phyloP scores from a whole-genome alignment of 805 yeast species.

The Starmerella potacharoeniae region DNA sequence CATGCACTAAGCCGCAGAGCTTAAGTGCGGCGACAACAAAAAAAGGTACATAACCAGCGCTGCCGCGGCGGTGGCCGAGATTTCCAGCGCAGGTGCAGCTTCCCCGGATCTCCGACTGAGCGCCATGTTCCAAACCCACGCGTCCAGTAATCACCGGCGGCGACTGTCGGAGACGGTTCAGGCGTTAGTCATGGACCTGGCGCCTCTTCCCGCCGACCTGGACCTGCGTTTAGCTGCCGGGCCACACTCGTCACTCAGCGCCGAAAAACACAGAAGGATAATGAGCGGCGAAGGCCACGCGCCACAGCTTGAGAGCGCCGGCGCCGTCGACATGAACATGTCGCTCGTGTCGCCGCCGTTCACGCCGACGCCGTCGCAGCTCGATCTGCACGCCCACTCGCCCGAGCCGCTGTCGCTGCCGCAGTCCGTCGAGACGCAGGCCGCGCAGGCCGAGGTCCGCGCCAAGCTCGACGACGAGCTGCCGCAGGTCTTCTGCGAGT shows the following conservation, averaged over 20 bases:
- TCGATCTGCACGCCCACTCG: conserved; percentile 15
- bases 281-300: background rate
- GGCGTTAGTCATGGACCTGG: conserved; percentile 1
- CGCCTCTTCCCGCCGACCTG: background rate
- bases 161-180: background rate
- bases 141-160: background rate
- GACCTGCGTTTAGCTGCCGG: background rate
- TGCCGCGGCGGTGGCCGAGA: too few species aligned
- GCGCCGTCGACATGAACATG: conserved; percentile 20
- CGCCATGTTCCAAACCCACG: background rate
- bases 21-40: too few species aligned
- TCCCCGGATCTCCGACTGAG: background rate
- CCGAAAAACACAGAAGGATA: background rate
- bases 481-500: conserved; percentile 76
- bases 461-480: conserved; percentile 29
- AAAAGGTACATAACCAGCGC: too few species aligned
- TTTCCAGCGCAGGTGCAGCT: too few species aligned
- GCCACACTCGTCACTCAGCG: background rate
- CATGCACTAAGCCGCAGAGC: too few species aligned
- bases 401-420: conserved; percentile 7
- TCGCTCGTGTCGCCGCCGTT: conserved; percentile 30
- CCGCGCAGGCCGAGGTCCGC: conserved; percentile 6
- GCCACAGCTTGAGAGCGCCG: background rate
- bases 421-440: background rate
- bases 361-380: conserved; percentile 23